A percentile compares a stretch with the other conserved stretches of the same genome.
These are phyloP conservation scores for Elsinoe arachidis DNA, from an alignment of 2,329 filamentous ascomycete species.

Conservation along the genomic window DNA sequence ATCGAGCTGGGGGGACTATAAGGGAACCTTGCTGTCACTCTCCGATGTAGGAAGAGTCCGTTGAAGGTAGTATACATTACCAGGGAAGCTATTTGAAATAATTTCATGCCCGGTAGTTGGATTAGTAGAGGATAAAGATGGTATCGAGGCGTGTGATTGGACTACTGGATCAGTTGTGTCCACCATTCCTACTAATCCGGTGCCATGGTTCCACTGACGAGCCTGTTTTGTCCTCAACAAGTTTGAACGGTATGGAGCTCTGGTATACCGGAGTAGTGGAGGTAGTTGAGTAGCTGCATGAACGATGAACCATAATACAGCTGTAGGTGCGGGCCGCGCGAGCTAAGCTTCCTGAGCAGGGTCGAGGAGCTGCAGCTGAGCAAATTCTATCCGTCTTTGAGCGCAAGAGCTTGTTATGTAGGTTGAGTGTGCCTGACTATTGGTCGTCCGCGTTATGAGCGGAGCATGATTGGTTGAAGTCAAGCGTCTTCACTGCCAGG, in stretches of 20 bases:
- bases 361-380: not conserved
- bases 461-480: not conserved
- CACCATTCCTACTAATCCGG: not conserved
- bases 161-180: not conserved
- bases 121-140: not conserved
- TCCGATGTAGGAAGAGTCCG: not conserved
- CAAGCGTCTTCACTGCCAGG: not conserved
- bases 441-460: not conserved
- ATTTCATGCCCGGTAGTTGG: not conserved
- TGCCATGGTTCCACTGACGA: not conserved
- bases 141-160: not conserved
- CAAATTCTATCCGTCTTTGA: not conserved
- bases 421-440: not conserved
- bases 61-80: not conserved
- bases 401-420: not conserved
- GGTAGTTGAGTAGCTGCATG: not conserved
- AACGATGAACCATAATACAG: not conserved
- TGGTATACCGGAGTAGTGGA: not conserved
- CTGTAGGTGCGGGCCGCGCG: not conserved
- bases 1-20: not conserved
- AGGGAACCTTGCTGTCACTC: conserved; percentile 1
- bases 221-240: not conserved
- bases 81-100: not conserved
- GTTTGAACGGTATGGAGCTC: not conserved
- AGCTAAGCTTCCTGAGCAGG: not conserved